Conservation (phyloP, 2,329 filamentous ascomycete genomes). For the Apiospora hydei region DNA sequence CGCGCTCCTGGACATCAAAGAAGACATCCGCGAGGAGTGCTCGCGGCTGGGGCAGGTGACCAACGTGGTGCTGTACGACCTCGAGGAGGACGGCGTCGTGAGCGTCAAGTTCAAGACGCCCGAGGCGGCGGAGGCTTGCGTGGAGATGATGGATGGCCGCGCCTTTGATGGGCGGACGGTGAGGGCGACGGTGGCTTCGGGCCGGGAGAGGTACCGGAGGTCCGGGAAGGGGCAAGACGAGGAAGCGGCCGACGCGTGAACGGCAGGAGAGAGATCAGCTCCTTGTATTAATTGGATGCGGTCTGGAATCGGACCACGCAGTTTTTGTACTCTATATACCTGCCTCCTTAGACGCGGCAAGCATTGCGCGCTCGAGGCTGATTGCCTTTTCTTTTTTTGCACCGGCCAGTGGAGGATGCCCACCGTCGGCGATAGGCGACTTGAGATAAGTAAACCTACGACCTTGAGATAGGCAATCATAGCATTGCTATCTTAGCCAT, state of each 20-base stretch:
- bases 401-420: not conserved
- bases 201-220: constrained; percentile 76
- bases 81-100: constrained; percentile 83
- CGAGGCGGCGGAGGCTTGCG: constrained; percentile 75
- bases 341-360: not conserved
- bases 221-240: constrained; percentile 59
- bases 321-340: constrained; percentile 2
- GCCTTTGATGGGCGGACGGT: constrained; percentile 77
- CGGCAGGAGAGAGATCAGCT: not conserved
- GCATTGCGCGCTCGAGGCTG: not conserved
- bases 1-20: constrained; percentile 87
- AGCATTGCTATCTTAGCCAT: not conserved
- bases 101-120: constrained; percentile 81
- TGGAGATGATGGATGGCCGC: constrained; percentile 80
- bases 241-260: constrained; percentile 31
- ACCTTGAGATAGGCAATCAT: not conserved
- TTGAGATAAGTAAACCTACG: not conserved
- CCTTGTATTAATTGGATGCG: not conserved
- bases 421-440: not conserved
- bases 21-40: constrained; percentile 92
- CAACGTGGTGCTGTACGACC: constrained; percentile 89
- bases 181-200: constrained; percentile 73
- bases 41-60: constrained; percentile 86
- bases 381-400: not conserved
- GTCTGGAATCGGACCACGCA: not conserved